A percentile compares a stretch with the other conserved stretches of the same genome.
These are phyloP conservation scores for Ophiostoma tasmaniense DNA, from an alignment of 2,329 filamentous ascomycete genomes.

Conservation along the genomic window DNA sequence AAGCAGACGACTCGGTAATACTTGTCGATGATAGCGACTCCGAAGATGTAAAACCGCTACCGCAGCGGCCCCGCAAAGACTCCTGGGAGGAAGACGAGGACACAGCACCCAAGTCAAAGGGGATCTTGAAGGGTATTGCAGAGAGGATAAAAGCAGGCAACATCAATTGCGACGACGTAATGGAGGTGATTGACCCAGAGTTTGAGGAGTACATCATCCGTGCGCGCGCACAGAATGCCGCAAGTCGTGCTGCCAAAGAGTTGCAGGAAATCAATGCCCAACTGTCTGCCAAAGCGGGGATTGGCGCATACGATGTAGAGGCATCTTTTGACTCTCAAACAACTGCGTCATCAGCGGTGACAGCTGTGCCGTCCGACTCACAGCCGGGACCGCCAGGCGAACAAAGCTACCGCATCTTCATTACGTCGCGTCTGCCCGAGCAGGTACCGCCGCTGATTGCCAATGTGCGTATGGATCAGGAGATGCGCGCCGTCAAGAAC, in stretches of 20 bases:
- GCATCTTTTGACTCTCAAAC: not conserved
- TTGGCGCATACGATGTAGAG: not conserved
- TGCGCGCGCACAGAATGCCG: slow-evolving; percentile 17
- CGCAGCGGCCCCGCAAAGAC: not conserved
- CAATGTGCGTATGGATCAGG: slow-evolving; percentile 57
- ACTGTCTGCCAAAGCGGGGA: not conserved
- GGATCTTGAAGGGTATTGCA: not conserved
- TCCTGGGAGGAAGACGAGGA: not conserved
- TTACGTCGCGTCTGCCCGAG: slow-evolving; percentile 52
- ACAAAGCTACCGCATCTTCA: slow-evolving; percentile 34
- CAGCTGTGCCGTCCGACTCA: not conserved
- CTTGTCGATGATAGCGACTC: slow-evolving; percentile 13
- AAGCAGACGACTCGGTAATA: slow-evolving; percentile 9
- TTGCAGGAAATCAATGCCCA: slow-evolving; percentile 9
- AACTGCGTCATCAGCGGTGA: not conserved
- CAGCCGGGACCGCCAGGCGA: not conserved
- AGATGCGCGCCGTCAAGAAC: slow-evolving; percentile 56
- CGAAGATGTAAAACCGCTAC: slow-evolving; percentile 1
- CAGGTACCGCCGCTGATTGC: slow-evolving; percentile 40
- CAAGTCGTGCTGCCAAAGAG: slow-evolving; percentile 13
- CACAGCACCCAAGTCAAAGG: not conserved
- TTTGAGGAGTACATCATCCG: slow-evolving; percentile 22
- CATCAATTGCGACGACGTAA: slow-evolving; percentile 16
- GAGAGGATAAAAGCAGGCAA: not conserved
- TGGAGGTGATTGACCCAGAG: slow-evolving; percentile 18